phyloP scores from a whole-genome alignment of 257 asterid species.

The Solanum sitiens region DNA sequence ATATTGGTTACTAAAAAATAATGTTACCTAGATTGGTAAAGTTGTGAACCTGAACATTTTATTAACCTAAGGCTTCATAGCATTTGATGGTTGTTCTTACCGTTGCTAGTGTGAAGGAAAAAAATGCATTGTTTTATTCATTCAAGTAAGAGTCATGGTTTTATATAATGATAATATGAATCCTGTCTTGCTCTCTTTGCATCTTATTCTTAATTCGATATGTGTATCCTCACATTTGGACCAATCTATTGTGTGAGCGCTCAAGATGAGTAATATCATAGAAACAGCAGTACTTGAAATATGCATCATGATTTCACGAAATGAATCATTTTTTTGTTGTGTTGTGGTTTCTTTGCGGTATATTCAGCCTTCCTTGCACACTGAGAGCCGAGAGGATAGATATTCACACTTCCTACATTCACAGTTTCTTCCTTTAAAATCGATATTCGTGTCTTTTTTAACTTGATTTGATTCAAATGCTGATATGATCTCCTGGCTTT shows the following conservation, averaged over 20 bases:
- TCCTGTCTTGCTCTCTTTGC: neutral
- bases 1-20: neutral
- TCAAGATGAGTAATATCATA: neutral
- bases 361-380: neutral
- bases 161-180: neutral
- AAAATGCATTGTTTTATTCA: neutral
- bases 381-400: neutral
- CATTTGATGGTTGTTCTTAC: neutral
- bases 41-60: neutral
- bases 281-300: conserved; percentile 15
- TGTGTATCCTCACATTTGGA: neutral
- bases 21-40: neutral
- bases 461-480: neutral
- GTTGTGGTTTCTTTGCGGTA: neutral
- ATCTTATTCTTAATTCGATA: neutral
- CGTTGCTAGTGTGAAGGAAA: neutral
- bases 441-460: neutral
- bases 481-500: neutral
- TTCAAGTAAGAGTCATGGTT: neutral
- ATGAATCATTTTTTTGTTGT: neutral
- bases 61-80: neutral
- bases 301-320: neutral
- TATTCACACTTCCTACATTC: neutral
- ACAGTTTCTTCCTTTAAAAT: neutral
- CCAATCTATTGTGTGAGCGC: neutral